phyloP scores from a whole-genome alignment of 176 grass and related monocot species.

The Tillandsia leiboldiana region DNA sequence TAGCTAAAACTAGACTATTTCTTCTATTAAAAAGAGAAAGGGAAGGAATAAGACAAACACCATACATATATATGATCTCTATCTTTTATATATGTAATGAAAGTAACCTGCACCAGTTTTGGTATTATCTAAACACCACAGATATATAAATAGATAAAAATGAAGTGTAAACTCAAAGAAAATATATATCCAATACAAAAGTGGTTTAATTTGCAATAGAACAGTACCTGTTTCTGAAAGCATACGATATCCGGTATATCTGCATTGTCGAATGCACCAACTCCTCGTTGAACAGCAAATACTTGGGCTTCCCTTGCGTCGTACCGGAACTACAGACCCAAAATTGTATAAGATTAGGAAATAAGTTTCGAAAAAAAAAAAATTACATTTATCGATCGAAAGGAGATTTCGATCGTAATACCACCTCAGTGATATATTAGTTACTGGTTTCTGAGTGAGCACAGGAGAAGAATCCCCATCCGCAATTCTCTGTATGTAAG shows the following conservation, averaged over 20 bases:
- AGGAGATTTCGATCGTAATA: not conserved
- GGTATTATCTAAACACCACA: not conserved
- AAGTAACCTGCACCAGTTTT: not conserved
- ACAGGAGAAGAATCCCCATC: constrained; percentile 53
- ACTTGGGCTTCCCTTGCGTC: constrained; percentile 84
- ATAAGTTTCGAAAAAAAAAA: not conserved
- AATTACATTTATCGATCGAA: not conserved
- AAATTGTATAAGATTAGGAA: not conserved
- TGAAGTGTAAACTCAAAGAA: not conserved
- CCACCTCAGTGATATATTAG: constrained; percentile 71
- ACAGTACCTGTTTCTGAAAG: constrained; percentile 57
- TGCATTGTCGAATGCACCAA: constrained; percentile 77
- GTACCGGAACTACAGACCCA: constrained; percentile 56
- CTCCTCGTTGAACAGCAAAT: constrained; percentile 72
- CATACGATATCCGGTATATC: constrained; percentile 67
- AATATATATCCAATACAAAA: not conserved
- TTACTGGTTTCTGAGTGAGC: constrained; percentile 52
- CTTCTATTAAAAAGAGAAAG: not conserved
- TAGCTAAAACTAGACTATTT: not conserved
- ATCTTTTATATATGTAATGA: not conserved
- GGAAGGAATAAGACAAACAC: not conserved
- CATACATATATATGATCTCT: not conserved
- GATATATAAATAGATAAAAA: not conserved
- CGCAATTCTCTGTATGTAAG: constrained; percentile 73
- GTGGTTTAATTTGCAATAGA: not conserved